A percentile compares a stretch with the other conserved stretches of the same genome.
phyloP scores from a whole-genome alignment of 352 stramenopile genomes.

The Aphanomyces stellatus region DNA sequence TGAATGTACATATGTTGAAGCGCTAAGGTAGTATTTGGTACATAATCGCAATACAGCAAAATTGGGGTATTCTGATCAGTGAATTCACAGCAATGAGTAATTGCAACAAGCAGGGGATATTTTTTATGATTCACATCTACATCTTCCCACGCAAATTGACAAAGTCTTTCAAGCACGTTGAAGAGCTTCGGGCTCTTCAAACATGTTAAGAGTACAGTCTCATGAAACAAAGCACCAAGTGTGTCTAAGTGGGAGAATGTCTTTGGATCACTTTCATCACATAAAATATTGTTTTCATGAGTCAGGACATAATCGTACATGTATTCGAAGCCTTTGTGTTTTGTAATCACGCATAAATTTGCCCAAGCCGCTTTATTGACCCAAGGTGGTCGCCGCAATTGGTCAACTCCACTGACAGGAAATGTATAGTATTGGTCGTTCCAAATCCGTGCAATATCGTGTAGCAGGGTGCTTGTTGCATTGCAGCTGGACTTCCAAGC shows the following conservation, averaged over 20 bases:
- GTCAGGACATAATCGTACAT: conserved; percentile 8
- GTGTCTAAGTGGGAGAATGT: background rate
- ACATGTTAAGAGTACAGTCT: background rate
- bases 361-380: conserved; percentile 4
- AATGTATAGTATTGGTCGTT: background rate
- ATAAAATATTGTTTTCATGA: background rate
- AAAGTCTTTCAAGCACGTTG: background rate
- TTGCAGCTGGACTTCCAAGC: background rate
- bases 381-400: conserved; percentile 8
- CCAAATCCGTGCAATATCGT: background rate
- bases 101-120: background rate
- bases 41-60: background rate
- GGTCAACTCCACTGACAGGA: background rate
- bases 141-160: background rate
- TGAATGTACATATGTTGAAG: background rate
- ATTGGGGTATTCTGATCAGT: background rate
- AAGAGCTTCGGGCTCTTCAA: background rate
- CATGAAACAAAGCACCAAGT: background rate
- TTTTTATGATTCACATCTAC: background rate
- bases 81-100: background rate
- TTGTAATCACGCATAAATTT: background rate
- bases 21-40: background rate
- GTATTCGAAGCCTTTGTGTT: conserved; percentile 14
- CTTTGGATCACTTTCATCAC: background rate
- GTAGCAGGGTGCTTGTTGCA: background rate